Base-by-base conservation (phyloP, 2,329 filamentous ascomycete species). In the Nannizzia gypsea region DNA sequence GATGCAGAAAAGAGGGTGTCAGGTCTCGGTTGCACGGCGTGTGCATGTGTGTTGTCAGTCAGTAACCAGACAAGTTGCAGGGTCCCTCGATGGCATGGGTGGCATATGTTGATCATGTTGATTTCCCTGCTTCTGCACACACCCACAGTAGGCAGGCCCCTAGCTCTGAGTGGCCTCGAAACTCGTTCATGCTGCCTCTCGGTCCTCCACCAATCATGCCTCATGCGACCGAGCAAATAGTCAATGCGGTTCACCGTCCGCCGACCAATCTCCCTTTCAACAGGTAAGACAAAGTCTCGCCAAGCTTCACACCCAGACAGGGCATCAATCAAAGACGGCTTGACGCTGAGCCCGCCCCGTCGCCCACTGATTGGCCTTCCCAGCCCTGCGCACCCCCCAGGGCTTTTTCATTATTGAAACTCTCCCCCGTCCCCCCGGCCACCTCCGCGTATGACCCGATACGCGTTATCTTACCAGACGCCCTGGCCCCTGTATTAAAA, bases 281-380 rank as follows among this genome's bases (percentile, higher is more conserved):
- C 9, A 54, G 11, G 50, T 54, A 54, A 54, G 50, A 54, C 50
- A 54, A 15, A 20, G 26, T 54, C 50, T 54, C 17, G 50, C 50
- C 50, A 54, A 54, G 50, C 26, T 34, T 31, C 50, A 54, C 50
- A 31, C 46, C 46, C 9, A 31, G 46, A 15, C 46, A 52, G 46
- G 46, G 46, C 46, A n/a, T n/a, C 9, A 52, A 13, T 36, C 31
- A 11, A 36, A 3, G 31, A 36, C 31, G 44, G 44, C 4, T 6
- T 6, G 38, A 6, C 15, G 44, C 44, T 26, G 28, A 11, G 15
- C 26, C n/a, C 6, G 50, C 50, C 6, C 13, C 50, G 13, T 34
- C 20, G 20, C 5, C 11, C 44, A 34, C 50, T 54, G 50, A 54
- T 54, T 54, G 50, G 50, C 4, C 26, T 6, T 31, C 24, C 50